phyloP scores from a whole-genome alignment of 164 flowering plant species.

The Aristolochia fimbriata region DNA sequence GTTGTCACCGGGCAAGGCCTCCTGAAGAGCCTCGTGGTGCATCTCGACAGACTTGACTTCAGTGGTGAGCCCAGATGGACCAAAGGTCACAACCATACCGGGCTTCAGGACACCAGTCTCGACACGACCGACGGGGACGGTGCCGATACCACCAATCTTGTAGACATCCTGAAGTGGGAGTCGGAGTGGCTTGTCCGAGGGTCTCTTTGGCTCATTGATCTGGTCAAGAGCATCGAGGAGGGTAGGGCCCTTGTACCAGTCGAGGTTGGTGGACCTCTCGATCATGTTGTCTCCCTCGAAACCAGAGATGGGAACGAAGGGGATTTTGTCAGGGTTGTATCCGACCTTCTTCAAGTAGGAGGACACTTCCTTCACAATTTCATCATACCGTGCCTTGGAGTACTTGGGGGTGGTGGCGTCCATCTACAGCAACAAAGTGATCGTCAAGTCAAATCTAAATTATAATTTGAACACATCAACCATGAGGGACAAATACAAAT shows the following conservation, averaged over 20 bases:
- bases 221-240: slow-evolving; percentile 9
- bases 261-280: slow-evolving; percentile 10
- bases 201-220: slow-evolving; percentile 10
- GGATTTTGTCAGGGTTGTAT: slow-evolving; percentile 14
- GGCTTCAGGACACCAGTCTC: slow-evolving; percentile 12
- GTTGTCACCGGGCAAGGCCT: slow-evolving; percentile 8
- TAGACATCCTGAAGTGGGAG: slow-evolving; percentile 10
- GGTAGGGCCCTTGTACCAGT: slow-evolving; percentile 15
- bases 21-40: slow-evolving; percentile 14
- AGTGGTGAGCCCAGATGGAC: slow-evolving; percentile 17
- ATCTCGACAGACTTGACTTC: slow-evolving; percentile 18
- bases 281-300: slow-evolving; percentile 12
- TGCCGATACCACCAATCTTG: slow-evolving; percentile 15
- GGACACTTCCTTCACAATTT: slow-evolving; percentile 12
- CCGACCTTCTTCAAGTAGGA: slow-evolving; percentile 16
- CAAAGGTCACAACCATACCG: slow-evolving; percentile 6
- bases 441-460: too few species aligned
- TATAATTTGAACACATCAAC: too few species aligned
- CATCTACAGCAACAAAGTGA: background rate
- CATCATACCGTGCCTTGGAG: slow-evolving; percentile 12
- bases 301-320: slow-evolving; percentile 9
- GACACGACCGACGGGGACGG: slow-evolving; percentile 13
- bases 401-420: slow-evolving; percentile 11
- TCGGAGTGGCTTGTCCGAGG: slow-evolving; percentile 12
- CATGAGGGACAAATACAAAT: too few species aligned